These are phyloP conservation scores for Globisporangium polare DNA, from an alignment of 352 stramenopile genomes.

Conservation along the genomic window DNA sequence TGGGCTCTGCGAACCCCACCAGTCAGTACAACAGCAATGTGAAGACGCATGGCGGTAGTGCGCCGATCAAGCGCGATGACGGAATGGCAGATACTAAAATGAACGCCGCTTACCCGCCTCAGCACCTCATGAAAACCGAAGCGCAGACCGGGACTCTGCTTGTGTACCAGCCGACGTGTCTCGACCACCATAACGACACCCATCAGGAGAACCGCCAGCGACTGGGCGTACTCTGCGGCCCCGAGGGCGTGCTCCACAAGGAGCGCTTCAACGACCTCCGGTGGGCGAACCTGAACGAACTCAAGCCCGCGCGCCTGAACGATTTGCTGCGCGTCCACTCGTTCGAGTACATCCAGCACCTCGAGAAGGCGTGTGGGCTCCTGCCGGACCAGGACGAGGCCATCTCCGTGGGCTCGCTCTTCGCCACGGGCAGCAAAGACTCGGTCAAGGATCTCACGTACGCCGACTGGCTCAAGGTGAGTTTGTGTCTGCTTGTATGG, in stretches of 20 bases:
- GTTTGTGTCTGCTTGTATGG: not conserved
- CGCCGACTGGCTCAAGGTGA: slow-evolving; percentile 46
- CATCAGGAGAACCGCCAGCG: slow-evolving; percentile 67
- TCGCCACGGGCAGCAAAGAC: slow-evolving; percentile 18
- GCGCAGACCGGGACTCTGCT: slow-evolving; percentile 33
- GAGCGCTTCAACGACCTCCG: slow-evolving; percentile 55
- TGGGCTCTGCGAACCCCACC: not conserved
- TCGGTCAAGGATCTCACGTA: slow-evolving; percentile 28
- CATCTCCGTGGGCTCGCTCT: slow-evolving; percentile 40
- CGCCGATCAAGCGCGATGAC: slow-evolving; percentile 1
- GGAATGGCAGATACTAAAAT: not conserved
- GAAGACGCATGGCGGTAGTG: not conserved
- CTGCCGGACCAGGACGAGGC: slow-evolving; percentile 45
- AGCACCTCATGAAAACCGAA: slow-evolving; percentile 23
- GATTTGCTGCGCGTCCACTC: slow-evolving; percentile 65
- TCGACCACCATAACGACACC: slow-evolving; percentile 75
- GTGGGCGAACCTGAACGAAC: slow-evolving; percentile 56
- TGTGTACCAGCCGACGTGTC: slow-evolving; percentile 64
- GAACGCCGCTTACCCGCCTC: slow-evolving; percentile 1
- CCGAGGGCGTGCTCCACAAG: slow-evolving; percentile 60
- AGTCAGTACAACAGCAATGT: not conserved
- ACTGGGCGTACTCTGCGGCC: slow-evolving; percentile 46
- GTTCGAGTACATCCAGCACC: slow-evolving; percentile 59
- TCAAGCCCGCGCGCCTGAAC: slow-evolving; percentile 42
- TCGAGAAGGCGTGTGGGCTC: slow-evolving; percentile 35